Percentiles rank a stretch among this genome's conserved stretches.
These are phyloP conservation scores for Jatropha podagrica DNA, from an alignment of 441 rosid species.

Conservation along the genomic window DNA sequence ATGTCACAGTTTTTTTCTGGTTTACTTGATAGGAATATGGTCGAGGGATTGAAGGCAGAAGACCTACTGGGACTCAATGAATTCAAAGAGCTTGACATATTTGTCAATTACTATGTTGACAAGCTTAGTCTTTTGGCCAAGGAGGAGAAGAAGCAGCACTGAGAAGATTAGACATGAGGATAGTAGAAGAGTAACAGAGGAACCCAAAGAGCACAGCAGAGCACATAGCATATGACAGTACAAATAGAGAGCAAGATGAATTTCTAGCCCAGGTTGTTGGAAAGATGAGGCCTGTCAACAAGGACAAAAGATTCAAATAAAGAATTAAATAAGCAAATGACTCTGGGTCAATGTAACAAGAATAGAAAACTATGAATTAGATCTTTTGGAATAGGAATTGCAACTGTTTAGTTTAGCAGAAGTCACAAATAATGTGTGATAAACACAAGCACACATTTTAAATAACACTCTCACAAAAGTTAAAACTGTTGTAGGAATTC, in stretches of 20 bases:
- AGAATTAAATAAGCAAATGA: neutral
- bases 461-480: neutral
- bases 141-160: neutral
- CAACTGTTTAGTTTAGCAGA: neutral
- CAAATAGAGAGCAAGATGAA: neutral
- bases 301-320: neutral
- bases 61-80: neutral
- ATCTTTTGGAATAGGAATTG: neutral
- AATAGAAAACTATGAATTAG: neutral
- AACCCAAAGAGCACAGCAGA: slow-evolving; percentile 17
- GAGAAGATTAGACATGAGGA: slow-evolving; percentile 18
- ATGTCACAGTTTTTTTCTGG: neutral
- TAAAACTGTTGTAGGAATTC: neutral
- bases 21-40: slow-evolving; percentile 48
- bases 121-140: neutral
- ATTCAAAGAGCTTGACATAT: neutral
- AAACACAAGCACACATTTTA: neutral
- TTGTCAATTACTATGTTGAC: neutral
- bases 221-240: slow-evolving; percentile 22
- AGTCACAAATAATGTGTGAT: neutral
- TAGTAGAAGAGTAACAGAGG: slow-evolving; percentile 30
- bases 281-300: neutral
- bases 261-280: neutral
- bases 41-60: neutral
- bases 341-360: neutral